phyloP scores from a whole-genome alignment of 108 stramenopile genomes.

The Chaetoceros tenuissimus region DNA sequence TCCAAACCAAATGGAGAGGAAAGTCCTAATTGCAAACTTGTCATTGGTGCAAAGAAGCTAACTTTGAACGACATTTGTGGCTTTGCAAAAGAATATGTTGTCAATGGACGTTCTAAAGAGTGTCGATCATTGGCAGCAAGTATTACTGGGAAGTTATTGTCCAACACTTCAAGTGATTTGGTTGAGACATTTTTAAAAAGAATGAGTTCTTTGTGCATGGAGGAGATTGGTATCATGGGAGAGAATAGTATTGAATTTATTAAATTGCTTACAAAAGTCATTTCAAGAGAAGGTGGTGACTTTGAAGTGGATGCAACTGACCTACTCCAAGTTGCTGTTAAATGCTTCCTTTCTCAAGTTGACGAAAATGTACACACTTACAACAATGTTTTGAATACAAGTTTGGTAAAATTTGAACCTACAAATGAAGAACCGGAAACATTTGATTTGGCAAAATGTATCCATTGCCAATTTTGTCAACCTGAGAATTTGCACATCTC shows the following conservation, averaged over 20 bases:
- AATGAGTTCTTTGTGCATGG: conserved; percentile 26
- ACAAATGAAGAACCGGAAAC: too few relatives aligned
- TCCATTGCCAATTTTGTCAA: conserved; percentile 46
- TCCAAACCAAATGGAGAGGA: neutral
- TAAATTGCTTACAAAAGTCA: conserved; percentile 9
- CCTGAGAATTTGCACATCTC: too few relatives aligned
- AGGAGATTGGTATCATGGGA: conserved; percentile 33
- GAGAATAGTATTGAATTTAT: conserved; percentile 17
- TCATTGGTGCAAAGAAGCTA: conserved; percentile 16
- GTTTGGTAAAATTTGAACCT: too few relatives aligned
- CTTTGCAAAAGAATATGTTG: conserved; percentile 45
- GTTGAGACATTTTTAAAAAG: conserved; percentile 19
- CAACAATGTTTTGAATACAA: too few relatives aligned
- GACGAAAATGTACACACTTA: neutral
- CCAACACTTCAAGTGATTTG: conserved; percentile 14
- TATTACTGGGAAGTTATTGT: conserved; percentile 24
- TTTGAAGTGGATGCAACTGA: conserved; percentile 11
- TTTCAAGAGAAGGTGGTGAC: neutral
- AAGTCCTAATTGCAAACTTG: conserved; percentile 33
- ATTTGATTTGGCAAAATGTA: conserved; percentile 55
- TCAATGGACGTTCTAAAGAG: conserved; percentile 37
- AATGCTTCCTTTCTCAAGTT: conserved; percentile 5
- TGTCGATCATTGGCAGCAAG: conserved; percentile 28
- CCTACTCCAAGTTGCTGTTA: conserved; percentile 15
- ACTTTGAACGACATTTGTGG: conserved; percentile 28